Evolutionary conservation across 2,329 filamentous ascomycete species (phyloP).

Genomic region (Cladophialophora yegresii): DNA sequence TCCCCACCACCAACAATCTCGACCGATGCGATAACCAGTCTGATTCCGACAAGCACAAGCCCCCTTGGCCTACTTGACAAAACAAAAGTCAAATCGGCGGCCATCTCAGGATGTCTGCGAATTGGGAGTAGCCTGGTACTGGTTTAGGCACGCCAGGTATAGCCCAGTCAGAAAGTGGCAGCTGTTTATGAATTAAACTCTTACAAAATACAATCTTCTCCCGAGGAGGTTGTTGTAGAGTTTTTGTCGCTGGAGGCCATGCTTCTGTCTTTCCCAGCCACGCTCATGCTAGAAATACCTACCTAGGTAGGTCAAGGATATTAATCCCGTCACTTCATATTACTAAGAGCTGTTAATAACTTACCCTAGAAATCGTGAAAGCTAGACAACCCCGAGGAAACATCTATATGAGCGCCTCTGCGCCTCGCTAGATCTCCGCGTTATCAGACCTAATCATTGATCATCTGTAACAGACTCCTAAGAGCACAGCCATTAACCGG

Average conservation of each 20-base stretch:
- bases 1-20: neutral
- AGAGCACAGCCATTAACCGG: neutral
- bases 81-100: neutral
- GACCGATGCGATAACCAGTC: neutral
- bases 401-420: no score
- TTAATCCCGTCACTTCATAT: no score
- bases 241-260: neutral
- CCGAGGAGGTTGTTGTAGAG: neutral
- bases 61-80: neutral
- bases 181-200: neutral
- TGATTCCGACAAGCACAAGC: neutral
- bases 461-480: neutral
- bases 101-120: neutral
- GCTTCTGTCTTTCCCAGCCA: neutral
- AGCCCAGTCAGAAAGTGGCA: neutral
- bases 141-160: neutral
- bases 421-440: neutral
- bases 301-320: no score
- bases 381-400: no score
- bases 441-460: neutral
- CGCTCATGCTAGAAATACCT: neutral
- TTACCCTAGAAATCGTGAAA: no score
- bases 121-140: neutral
- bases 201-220: neutral
- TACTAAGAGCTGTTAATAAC: no score